Conservation (phyloP, 345 rosid species). For the Populus ilicifolia region DNA sequence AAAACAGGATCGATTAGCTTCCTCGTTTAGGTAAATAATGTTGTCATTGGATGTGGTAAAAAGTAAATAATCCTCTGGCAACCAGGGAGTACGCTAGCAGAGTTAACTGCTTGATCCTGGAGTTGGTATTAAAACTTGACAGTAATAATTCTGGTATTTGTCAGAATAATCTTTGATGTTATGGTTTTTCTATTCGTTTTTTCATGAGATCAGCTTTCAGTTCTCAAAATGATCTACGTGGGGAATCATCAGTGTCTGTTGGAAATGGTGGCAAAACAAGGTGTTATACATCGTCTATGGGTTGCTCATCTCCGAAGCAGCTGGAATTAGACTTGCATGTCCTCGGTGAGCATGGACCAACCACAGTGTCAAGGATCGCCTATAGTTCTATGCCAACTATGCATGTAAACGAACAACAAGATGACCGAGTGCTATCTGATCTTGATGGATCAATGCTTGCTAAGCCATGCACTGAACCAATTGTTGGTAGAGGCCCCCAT, state of each 20-base stretch:
- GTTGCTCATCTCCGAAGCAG: slow-evolving; percentile 23
- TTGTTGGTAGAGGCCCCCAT: slow-evolving; percentile 28
- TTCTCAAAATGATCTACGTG: slow-evolving; percentile 36
- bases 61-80: neutral
- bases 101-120: neutral
- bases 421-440: slow-evolving; percentile 21
- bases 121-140: neutral
- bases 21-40: neutral
- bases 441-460: slow-evolving; percentile 30
- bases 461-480: slow-evolving; percentile 47
- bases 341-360: slow-evolving; percentile 17
- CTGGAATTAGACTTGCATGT: slow-evolving; percentile 23
- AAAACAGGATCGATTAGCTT: too few relatives aligned
- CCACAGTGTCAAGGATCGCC: slow-evolving; percentile 35
- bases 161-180: neutral
- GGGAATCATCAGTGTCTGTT: slow-evolving; percentile 27
- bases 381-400: slow-evolving; percentile 69
- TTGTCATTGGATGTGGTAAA: neutral
- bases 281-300: slow-evolving; percentile 19
- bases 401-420: slow-evolving; percentile 33
- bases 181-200: neutral
- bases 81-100: neutral
- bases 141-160: neutral
- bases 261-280: slow-evolving; percentile 34
- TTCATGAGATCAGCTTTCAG: slow-evolving; percentile 20